Conservation (phyloP, 2,329 filamentous ascomycete species). For the Zymoseptoria crescenta region DNA sequence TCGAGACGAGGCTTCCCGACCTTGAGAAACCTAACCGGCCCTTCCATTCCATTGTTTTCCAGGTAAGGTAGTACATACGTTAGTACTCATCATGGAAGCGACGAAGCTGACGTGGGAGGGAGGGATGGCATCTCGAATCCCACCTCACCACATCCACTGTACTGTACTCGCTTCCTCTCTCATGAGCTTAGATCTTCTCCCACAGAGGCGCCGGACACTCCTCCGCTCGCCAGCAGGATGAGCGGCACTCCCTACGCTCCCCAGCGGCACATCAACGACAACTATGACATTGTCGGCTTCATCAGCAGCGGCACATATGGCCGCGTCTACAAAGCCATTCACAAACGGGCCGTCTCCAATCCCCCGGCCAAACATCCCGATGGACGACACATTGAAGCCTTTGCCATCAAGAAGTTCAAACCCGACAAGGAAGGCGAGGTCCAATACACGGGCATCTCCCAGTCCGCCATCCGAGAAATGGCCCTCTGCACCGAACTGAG, state of each 20-base stretch:
- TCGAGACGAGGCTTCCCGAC: too few relatives aligned
- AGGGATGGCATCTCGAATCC: too few relatives aligned
- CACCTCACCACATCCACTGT: too few relatives aligned
- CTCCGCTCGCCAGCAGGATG: constrained; percentile 28
- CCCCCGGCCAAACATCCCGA: constrained; percentile 22
- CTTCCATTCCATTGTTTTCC: too few relatives aligned
- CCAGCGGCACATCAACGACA: constrained; percentile 84
- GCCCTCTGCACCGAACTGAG: constrained; percentile 86
- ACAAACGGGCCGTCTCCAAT: constrained; percentile 65
- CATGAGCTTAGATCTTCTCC: constrained; percentile 4
- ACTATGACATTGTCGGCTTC: constrained; percentile 94
- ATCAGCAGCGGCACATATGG: constrained; percentile 98
- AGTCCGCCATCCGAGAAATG: constrained; percentile 96
- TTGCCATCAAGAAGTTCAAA: constrained; percentile 99
- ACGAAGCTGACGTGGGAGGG: too few relatives aligned
- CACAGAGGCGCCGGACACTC: constrained; percentile 23
- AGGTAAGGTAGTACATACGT: too few relatives aligned
- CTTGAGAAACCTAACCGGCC: too few relatives aligned
- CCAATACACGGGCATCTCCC: constrained; percentile 94
- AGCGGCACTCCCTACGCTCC: constrained; percentile 44
- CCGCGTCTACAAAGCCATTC: constrained; percentile 89
- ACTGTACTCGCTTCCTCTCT: too few relatives aligned
- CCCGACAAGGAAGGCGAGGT: constrained; percentile 97
- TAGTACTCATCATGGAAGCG: too few relatives aligned
- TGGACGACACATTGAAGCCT: constrained; percentile 56